These are phyloP conservation scores for Globisporangium nagaii DNA, from an alignment of 352 stramenopile genomes.

Conservation along the genomic window DNA sequence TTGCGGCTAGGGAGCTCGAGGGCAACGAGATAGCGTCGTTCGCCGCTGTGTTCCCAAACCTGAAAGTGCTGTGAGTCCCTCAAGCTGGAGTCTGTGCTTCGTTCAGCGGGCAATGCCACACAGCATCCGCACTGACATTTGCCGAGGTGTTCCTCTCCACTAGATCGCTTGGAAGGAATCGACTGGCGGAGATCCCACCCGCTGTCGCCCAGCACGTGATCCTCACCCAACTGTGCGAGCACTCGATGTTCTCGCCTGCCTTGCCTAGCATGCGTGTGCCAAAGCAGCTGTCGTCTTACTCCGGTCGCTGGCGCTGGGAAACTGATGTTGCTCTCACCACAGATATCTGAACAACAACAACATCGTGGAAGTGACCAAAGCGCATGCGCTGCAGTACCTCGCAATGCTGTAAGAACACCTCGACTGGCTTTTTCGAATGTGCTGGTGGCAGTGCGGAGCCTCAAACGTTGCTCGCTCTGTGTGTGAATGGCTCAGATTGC, in stretches of 20 bases:
- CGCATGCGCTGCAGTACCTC: neutral
- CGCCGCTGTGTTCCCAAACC: neutral
- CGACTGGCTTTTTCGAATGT: neutral
- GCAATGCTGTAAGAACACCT: neutral
- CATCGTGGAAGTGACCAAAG: neutral
- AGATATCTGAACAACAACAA: conserved; percentile 3
- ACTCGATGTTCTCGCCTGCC: neutral
- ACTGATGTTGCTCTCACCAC: no score
- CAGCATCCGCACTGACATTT: no score
- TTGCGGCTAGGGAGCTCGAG: neutral
- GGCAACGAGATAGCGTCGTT: conserved; percentile 1
- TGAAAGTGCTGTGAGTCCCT: neutral
- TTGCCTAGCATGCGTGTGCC: neutral
- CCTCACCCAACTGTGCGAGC: neutral
- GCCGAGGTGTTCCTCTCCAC: neutral
- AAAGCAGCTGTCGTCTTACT: neutral
- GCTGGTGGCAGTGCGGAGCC: no score
- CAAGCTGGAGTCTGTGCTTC: neutral
- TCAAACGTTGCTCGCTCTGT: neutral
- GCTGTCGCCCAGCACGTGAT: neutral
- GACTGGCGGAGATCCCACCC: neutral
- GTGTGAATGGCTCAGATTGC: neutral
- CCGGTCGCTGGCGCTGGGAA: no score
- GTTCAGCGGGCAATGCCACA: no score
- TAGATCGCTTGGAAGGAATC: neutral